Evolutionary conservation across 169 alveolate genomes (phyloP).

Genomic region (Besnoitia besnoiti): DNA sequence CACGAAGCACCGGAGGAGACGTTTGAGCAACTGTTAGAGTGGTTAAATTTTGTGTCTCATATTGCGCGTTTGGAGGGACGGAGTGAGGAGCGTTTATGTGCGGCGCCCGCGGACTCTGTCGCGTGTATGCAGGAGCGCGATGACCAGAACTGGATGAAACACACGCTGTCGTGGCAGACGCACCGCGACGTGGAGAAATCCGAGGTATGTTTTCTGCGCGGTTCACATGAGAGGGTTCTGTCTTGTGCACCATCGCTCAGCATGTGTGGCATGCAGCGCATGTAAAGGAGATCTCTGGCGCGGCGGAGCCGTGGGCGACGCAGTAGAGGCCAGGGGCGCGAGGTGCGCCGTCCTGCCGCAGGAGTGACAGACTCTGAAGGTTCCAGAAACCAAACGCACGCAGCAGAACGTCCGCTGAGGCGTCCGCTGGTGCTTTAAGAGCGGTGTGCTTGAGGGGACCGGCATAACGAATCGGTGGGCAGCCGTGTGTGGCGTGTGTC

Average conservation of each 20-base stretch:
- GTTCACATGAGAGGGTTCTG: not conserved
- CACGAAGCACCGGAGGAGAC: slow-evolving; percentile 35
- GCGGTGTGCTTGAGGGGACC: no score
- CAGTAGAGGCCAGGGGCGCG: not conserved
- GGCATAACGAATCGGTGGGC: no score
- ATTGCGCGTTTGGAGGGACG: no score
- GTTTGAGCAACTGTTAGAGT: not conserved
- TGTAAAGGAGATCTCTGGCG: not conserved
- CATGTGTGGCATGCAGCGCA: not conserved
- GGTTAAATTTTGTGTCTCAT: not conserved
- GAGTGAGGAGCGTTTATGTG: no score
- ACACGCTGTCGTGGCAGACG: slow-evolving; percentile 88
- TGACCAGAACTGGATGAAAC: slow-evolving; percentile 96
- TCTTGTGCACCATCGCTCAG: not conserved
- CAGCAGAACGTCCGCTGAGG: no score
- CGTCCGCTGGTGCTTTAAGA: no score
- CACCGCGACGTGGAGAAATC: slow-evolving; percentile 79
- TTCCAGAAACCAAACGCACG: no score
- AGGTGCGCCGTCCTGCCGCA: no score
- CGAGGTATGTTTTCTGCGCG: slow-evolving; percentile 44
- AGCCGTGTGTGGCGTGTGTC: no score
- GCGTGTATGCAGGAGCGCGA: slow-evolving; percentile 93
- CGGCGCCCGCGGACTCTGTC: no score
- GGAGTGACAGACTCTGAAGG: no score
- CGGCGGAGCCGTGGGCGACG: not conserved